Percentiles rank a stretch among this genome's conserved stretches.
phyloP scores from a whole-genome alignment of 2,329 filamentous ascomycete species.

The Macroventuria anomochaeta region DNA sequence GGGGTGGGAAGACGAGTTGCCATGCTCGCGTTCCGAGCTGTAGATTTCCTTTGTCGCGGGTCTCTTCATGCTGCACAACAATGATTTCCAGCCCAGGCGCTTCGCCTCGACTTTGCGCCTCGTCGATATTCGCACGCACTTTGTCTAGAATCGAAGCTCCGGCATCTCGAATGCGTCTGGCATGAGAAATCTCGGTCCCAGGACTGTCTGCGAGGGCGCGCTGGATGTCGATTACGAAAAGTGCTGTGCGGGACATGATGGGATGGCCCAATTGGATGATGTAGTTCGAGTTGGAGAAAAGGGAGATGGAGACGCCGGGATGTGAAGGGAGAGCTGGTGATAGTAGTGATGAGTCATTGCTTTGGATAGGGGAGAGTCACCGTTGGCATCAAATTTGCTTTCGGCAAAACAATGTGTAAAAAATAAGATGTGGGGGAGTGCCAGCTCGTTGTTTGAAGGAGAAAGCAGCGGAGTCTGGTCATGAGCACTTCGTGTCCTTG shows the following conservation, averaged over 20 bases:
- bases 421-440: no score
- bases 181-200: constrained; percentile 4
- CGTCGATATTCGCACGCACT: constrained; percentile 2
- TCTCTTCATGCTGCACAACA: constrained; percentile 20
- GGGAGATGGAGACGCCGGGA: no score
- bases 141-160: neutral
- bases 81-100: constrained; percentile 5
- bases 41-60: constrained; percentile 5
- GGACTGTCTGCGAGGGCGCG: neutral
- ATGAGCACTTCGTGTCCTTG: no score
- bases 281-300: no score
- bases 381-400: no score
- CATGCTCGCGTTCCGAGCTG: constrained; percentile 11
- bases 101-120: neutral
- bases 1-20: constrained; percentile 15
- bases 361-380: no score
- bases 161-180: constrained; percentile 4
- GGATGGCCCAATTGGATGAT: no score
- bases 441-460: no score
- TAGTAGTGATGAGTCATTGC: no score
- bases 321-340: no score
- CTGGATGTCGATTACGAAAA: constrained; percentile 21
- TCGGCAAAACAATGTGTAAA: no score
- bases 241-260: constrained; percentile 17
- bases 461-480: no score